Conservation (phyloP, 345 rosid genomes). For the Ricinus communis region DNA sequence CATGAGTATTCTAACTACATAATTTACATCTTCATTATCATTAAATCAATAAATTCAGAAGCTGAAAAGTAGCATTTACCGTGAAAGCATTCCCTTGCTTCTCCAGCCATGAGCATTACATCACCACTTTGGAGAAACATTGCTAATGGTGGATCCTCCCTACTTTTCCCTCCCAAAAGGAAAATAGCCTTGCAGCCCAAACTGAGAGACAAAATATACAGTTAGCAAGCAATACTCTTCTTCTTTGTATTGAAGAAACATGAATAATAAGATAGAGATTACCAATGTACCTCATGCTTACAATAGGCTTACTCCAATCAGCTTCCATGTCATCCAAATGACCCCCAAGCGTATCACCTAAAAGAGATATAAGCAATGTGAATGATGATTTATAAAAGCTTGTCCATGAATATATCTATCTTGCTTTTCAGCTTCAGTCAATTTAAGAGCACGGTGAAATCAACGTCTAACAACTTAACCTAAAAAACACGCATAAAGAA, state of each 20-base stretch:
- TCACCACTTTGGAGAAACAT: slow-evolving; percentile 97
- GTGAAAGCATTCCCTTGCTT: slow-evolving; percentile 92
- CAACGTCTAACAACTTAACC: background rate
- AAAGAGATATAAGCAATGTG: background rate
- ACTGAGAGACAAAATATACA: slow-evolving; percentile 35
- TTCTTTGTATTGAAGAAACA: background rate
- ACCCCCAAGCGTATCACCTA: slow-evolving; percentile 95
- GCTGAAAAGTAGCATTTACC: slow-evolving; percentile 42
- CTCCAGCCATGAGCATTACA: slow-evolving; percentile 89
- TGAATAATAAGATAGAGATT: background rate
- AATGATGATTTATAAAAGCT: background rate
- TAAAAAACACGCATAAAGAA: background rate
- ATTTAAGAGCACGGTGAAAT: background rate
- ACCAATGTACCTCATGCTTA: slow-evolving; percentile 76
- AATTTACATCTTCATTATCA: background rate
- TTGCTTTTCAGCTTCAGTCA: background rate
- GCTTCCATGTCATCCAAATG: slow-evolving; percentile 98
- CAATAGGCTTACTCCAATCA: slow-evolving; percentile 94
- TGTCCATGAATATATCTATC: background rate
- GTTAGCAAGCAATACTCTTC: slow-evolving; percentile 2
- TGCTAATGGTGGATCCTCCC: slow-evolving; percentile 71
- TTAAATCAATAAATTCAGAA: background rate
- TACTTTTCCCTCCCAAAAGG: slow-evolving; percentile 84
- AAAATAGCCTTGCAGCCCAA: slow-evolving; percentile 96
- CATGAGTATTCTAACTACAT: no score